Percentiles rank a stretch among this genome's conserved stretches.
Conservation (phyloP, 2,329 filamentous ascomycete genomes). For the Diaporthe amygdali region DNA sequence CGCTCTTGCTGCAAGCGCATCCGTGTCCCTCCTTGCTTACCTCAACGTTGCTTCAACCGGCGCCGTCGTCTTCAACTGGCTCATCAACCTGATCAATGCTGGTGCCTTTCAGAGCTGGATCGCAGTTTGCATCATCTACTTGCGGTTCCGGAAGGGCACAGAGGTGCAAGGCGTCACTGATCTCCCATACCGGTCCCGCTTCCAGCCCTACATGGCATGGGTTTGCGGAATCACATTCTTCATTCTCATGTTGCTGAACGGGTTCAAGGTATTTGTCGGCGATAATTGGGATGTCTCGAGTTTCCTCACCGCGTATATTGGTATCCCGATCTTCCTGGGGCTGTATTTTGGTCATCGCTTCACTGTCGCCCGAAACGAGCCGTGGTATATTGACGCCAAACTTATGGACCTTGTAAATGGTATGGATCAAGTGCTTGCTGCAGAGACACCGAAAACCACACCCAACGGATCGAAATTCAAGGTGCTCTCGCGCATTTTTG, state of each 20-base stretch:
- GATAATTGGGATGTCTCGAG: conserved; percentile 57
- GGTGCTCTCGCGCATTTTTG: background rate
- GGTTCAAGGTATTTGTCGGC: conserved; percentile 68
- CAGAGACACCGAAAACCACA: background rate
- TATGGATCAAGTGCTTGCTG: background rate
- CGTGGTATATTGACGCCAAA: conserved; percentile 3
- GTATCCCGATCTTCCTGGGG: conserved; percentile 65
- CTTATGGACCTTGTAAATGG: background rate
- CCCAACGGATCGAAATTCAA: background rate
- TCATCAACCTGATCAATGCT: conserved; percentile 59
- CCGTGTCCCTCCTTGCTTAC: conserved; percentile 68
- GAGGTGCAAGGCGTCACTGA: conserved; percentile 45
- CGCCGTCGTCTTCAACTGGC: conserved; percentile 67
- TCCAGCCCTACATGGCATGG: conserved; percentile 64
- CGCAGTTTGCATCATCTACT: conserved; percentile 58
- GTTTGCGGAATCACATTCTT: conserved; percentile 37
- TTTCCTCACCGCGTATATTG: conserved; percentile 69
- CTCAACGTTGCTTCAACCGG: conserved; percentile 63
- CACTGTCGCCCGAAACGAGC: conserved; percentile 24
- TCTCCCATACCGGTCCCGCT: conserved; percentile 55
- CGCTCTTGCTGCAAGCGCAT: conserved; percentile 50
- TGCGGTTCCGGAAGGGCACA: conserved; percentile 61
- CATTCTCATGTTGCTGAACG: conserved; percentile 62
- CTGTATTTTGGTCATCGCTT: conserved; percentile 57
- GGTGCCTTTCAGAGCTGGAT: conserved; percentile 61